Evolutionary conservation across 495 filamentous ascomycete genomes (phyloP).

Genomic region (Tuber umbilicatum): DNA sequence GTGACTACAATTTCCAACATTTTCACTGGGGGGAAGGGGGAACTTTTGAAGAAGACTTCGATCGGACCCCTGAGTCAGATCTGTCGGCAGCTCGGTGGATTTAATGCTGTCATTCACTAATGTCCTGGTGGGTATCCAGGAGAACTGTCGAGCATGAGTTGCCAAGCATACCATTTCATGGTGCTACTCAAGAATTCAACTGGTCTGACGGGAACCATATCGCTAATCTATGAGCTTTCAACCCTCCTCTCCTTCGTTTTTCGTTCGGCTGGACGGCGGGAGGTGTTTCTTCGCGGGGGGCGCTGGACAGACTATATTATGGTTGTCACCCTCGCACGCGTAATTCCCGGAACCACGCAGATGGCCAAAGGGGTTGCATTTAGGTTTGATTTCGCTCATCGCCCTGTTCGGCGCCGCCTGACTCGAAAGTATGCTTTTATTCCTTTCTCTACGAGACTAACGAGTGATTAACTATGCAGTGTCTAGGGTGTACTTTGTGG

Average conservation of each 20-base stretch:
- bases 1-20: too few relatives aligned
- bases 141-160: constrained; percentile 53
- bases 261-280: constrained; percentile 66
- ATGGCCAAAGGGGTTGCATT: constrained; percentile 10
- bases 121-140: constrained; percentile 39
- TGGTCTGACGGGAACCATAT: constrained; percentile 50
- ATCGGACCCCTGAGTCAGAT: constrained; percentile 43
- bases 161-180: constrained; percentile 68
- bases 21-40: constrained; percentile 25
- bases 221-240: constrained; percentile 59
- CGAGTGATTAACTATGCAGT: constrained; percentile 2
- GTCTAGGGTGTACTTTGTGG: constrained; percentile 52
- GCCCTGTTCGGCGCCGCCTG: constrained; percentile 17
- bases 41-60: constrained; percentile 44
- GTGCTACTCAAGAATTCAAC: constrained; percentile 64
- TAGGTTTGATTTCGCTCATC: constrained; percentile 42
- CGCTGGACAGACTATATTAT: constrained; percentile 62
- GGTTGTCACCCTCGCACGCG: constrained; percentile 61
- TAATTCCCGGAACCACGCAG: constrained; percentile 51
- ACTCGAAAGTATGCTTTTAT: constrained; percentile 50
- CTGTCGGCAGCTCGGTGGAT: constrained; percentile 50
- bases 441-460: constrained; percentile 48
- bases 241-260: constrained; percentile 66
- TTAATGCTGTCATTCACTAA: constrained; percentile 76
- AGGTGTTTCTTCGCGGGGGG: constrained; percentile 62